phyloP scores from a whole-genome alignment of 768 basidiomycete genomes.

The Lactifluus rugatus region DNA sequence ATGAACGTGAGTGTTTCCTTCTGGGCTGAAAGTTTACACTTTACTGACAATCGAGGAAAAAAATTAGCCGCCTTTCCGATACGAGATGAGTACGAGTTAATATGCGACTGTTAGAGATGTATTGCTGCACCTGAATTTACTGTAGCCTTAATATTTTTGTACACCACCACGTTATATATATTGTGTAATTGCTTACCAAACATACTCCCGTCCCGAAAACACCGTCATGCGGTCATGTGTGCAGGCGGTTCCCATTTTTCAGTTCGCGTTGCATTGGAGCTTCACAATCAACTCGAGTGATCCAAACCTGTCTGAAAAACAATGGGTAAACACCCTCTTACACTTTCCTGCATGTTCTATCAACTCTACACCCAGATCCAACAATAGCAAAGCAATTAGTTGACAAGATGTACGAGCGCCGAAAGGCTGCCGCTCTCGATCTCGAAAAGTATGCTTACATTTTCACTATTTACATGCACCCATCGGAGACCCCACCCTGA shows the following conservation, averaged over 20 bases:
- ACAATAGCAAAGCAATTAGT: slow-evolving; percentile 71
- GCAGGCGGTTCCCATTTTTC: too few relatives aligned
- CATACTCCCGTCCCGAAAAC: too few relatives aligned
- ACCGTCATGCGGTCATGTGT: too few relatives aligned
- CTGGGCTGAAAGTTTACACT: background rate
- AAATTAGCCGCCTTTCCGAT: background rate
- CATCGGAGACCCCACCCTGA: background rate
- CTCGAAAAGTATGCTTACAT: slow-evolving; percentile 69
- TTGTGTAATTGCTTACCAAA: too few relatives aligned
- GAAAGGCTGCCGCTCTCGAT: slow-evolving; percentile 90
- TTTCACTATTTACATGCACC: background rate
- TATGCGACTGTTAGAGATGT: slow-evolving; percentile 13
- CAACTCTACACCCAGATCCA: slow-evolving; percentile 44
- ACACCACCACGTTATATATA: too few relatives aligned
- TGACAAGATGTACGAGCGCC: slow-evolving; percentile 94
- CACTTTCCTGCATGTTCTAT: background rate
- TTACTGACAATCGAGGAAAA: background rate
- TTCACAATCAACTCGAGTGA: too few relatives aligned
- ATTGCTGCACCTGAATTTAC: background rate
- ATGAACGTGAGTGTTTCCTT: slow-evolving; percentile 5
- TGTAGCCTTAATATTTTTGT: background rate
- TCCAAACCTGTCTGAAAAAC: background rate
- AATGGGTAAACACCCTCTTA: background rate
- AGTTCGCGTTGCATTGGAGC: too few relatives aligned
- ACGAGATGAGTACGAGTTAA: slow-evolving; percentile 9